Base-by-base conservation (phyloP, 1,139 yeast species). In the Zygoascus meyerae region DNA sequence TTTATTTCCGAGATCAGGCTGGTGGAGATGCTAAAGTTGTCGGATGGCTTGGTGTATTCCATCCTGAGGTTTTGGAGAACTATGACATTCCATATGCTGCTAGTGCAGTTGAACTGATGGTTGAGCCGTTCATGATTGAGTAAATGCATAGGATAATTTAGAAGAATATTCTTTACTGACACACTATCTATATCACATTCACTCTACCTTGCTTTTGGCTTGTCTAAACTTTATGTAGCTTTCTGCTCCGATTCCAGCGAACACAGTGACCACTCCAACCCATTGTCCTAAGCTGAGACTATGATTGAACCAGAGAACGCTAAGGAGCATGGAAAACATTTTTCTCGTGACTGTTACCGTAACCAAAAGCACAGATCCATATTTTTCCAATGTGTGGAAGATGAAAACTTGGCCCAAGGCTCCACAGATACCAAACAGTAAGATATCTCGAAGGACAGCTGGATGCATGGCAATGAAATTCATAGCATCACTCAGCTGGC, bases 281-380 rank as follows among this genome's bases (percentile, higher is more conserved):
- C 95, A 85, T 66, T 94, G 97, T 4, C 72, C 69, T 1, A 49
- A 6, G 30, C 70, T 73, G 55, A 92, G 74, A 4, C 65, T 64
- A 61, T 92, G 97, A 14, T 92, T 94, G 67, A 89, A 92, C 56
- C 92, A 70, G 2, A 86, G 64, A 45, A 92, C 96, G 60, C 95
- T 85, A 50, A 92, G 68, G 16, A 89, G 73, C 97, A 92, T 90
- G 44, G 97, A 87, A 46, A 89, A 71, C 97, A 92, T 90, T 62
- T 92, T 92, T 55, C 99, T 75, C 0, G 98, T 90, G 7, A 92
- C 97, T 0, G 97, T 94, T 15, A 95, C 94, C 29, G 96, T 90
- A 32, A 92, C 89, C 46, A 92, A 70, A 1, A 86, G 77, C 50
- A 92, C 71, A 2, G 96, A 86, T 45, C 92, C 96, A 61, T 86